Conservation (phyloP, 2,329 filamentous ascomycete genomes). For the Fusarium sp. region DNA sequence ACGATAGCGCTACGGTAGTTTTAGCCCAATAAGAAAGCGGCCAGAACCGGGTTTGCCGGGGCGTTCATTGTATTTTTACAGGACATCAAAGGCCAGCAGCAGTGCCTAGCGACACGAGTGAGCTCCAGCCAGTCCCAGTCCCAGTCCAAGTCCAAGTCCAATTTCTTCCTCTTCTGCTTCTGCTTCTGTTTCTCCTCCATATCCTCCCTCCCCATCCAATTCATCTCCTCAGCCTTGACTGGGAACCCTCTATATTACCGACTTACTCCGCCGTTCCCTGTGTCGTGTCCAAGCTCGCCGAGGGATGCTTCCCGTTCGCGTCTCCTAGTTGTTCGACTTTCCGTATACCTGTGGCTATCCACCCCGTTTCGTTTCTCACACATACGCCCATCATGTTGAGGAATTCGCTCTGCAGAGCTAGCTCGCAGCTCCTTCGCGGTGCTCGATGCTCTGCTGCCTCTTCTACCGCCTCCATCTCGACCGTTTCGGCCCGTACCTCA, state of each 20-base stretch:
- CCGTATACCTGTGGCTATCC: constrained; percentile 19
- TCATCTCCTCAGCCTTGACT: constrained; percentile 37
- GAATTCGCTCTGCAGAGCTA: constrained; percentile 72
- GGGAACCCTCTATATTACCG: constrained; percentile 43
- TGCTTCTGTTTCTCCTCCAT: constrained; percentile 16
- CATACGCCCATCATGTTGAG: constrained; percentile 72
- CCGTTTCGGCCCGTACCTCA: constrained; percentile 53
- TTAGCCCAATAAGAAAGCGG: constrained; percentile 40
- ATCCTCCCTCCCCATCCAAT: constrained; percentile 33
- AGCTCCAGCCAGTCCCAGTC: constrained; percentile 34
- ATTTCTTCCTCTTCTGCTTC: constrained; percentile 42
- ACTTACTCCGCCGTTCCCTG: constrained; percentile 64
- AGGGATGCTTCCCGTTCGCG: constrained; percentile 48
- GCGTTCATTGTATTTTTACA: constrained; percentile 47
- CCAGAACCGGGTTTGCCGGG: constrained; percentile 48
- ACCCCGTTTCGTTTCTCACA: constrained; percentile 36
- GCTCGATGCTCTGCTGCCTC: constrained; percentile 60
- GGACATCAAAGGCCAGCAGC: constrained; percentile 45
- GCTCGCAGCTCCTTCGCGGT: constrained; percentile 69
- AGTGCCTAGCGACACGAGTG: constrained; percentile 13
- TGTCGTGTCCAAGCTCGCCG: constrained; percentile 47
- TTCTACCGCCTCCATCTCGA: constrained; percentile 57
- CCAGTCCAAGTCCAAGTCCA: constrained; percentile 23
- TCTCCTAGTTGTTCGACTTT: constrained; percentile 38
- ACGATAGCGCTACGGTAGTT: constrained; percentile 30